Evolutionary conservation across 768 basidiomycete species (phyloP).

Genomic region (Tylopilus vinaceipallidus): DNA sequence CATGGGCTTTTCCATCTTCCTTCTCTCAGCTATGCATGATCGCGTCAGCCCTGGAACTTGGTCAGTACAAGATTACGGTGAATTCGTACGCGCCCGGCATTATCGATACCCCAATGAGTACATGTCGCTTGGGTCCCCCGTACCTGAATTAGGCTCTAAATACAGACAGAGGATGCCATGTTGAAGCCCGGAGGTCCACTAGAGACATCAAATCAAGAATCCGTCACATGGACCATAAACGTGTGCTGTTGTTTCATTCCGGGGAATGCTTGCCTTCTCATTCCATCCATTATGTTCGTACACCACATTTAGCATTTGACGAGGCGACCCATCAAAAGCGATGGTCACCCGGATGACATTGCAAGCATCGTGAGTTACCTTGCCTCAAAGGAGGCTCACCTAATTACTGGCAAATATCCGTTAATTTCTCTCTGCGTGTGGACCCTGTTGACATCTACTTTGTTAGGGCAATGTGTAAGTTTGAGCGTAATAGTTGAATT

Average conservation of each 20-base stretch:
- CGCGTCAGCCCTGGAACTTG: background rate
- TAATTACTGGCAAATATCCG: conserved; percentile 32
- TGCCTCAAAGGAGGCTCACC: conserved; percentile 36
- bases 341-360: conserved; percentile 33
- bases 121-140: background rate
- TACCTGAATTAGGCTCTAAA: background rate
- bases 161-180: background rate
- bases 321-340: conserved; percentile 6
- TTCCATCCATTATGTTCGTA: background rate
- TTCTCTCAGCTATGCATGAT: background rate
- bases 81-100: background rate
- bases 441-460: background rate
- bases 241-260: conserved; percentile 1
- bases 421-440: background rate
- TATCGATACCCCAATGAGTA: background rate
- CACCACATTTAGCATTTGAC: background rate
- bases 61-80: background rate
- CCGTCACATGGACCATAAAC: background rate
- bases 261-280: background rate
- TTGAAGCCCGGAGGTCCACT: background rate
- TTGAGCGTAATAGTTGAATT: too few relatives aligned
- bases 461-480: conserved; percentile 26
- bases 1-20: background rate
- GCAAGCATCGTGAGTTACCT: conserved; percentile 38
- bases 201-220: background rate